These are phyloP conservation scores for Apocynum venetum DNA, from an alignment of 257 asterid genomes.

Conservation along the genomic window DNA sequence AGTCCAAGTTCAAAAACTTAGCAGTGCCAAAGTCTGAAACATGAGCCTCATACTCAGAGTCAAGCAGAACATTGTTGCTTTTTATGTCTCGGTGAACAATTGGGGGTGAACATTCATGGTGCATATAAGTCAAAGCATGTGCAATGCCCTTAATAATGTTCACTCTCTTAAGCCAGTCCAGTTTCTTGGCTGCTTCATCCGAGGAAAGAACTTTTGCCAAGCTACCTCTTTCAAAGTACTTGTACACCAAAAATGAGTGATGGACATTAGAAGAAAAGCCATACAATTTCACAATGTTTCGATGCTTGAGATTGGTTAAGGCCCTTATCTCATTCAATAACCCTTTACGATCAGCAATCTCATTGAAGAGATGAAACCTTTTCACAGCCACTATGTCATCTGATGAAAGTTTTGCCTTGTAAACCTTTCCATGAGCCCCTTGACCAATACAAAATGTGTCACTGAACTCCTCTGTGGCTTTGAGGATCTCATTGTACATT, in stretches of 20 bases:
- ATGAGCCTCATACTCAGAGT: not conserved
- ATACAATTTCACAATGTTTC: not conserved
- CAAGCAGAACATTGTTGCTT: not conserved
- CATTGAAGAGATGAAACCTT: not conserved
- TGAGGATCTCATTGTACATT: constrained; percentile 24
- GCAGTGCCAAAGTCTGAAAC: not conserved
- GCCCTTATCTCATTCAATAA: constrained; percentile 28
- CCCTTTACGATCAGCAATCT: constrained; percentile 4
- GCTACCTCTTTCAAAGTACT: not conserved
- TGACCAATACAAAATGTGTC: constrained; percentile 25
- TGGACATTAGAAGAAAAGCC: not conserved
- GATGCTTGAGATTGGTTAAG: not conserved
- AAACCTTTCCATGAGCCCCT: constrained; percentile 39
- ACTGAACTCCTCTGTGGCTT: constrained; percentile 27
- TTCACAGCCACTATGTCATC: constrained; percentile 13
- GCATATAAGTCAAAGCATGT: not conserved
- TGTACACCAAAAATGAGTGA: not conserved
- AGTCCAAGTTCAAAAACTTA: constrained; percentile 7
- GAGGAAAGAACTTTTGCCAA: not conserved
- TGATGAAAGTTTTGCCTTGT: constrained; percentile 19
- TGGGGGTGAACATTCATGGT: not conserved
- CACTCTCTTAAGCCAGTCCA: constrained; percentile 2
- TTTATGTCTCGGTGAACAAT: not conserved
- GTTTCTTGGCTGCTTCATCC: not conserved
- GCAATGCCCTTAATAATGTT: not conserved